phyloP scores from a whole-genome alignment of 148 eudicot genomes.

The Gaultheria prostrata region DNA sequence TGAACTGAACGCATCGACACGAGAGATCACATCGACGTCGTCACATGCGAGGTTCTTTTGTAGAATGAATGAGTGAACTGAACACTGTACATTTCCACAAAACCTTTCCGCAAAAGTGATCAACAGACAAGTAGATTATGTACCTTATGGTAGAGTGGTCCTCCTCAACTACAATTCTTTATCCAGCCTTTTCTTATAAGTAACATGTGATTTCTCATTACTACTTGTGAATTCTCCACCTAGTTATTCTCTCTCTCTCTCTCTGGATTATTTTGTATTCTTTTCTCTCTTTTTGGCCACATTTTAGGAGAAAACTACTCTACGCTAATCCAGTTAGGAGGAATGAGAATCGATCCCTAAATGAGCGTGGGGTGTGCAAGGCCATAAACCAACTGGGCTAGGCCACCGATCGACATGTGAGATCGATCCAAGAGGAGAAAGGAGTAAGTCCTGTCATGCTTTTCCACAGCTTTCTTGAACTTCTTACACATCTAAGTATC shows the following conservation, averaged over 20 bases:
- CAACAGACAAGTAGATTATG: background rate
- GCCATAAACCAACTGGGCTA: no score
- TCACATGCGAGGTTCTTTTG: background rate
- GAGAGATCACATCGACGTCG: background rate
- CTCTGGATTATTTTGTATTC: background rate
- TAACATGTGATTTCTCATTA: background rate
- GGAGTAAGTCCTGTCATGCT: background rate
- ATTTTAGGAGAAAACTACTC: no score
- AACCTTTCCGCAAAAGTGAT: background rate
- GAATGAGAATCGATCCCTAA: no score
- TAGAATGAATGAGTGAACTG: background rate
- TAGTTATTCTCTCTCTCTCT: no score
- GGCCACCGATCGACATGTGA: background rate
- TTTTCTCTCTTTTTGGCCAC: no score
- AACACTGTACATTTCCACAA: background rate
- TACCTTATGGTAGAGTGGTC: conserved; percentile 2
- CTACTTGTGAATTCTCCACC: background rate
- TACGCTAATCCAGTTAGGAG: no score
- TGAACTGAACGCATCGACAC: no score
- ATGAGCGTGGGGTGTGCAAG: no score
- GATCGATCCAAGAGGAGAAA: background rate
- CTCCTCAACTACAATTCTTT: background rate
- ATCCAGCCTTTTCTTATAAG: background rate
- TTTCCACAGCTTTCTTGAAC: conserved; percentile 12
- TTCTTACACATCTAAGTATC: conserved; percentile 2